A percentile compares a stretch with the other conserved stretches of the same genome.
Evolutionary conservation across 176 grass and related monocot species (phyloP).

Genomic region (Oryza coarctata): DNA sequence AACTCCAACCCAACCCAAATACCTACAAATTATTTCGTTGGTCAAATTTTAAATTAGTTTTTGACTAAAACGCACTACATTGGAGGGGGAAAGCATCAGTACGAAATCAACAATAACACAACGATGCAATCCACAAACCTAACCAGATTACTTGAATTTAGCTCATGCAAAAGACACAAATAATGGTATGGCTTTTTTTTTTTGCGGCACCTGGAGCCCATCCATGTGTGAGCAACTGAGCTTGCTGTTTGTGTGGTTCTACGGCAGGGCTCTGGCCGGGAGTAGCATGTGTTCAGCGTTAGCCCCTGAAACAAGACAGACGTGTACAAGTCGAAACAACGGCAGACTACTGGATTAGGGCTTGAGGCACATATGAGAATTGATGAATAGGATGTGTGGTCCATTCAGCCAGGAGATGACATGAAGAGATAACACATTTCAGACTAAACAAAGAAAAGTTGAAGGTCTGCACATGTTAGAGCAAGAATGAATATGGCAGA

Average conservation of each 20-base stretch:
- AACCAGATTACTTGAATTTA: not conserved
- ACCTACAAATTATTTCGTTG: not conserved
- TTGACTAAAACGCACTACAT: not conserved
- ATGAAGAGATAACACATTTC: slow-evolving; percentile 8
- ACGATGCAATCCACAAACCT: not conserved
- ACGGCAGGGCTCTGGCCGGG: not conserved
- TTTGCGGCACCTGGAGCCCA: slow-evolving; percentile 49
- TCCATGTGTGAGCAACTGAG: slow-evolving; percentile 52
- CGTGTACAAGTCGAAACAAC: not conserved
- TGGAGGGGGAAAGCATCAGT: not conserved
- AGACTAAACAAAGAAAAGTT: slow-evolving; percentile 9
- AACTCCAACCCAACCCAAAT: not conserved
- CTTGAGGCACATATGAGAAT: not conserved
- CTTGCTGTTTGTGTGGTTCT: slow-evolving; percentile 17
- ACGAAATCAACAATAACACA: not conserved
- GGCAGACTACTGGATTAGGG: slow-evolving; percentile 19
- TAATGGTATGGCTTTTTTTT: slow-evolving; percentile 23
- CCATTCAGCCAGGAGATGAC: slow-evolving; percentile 28
- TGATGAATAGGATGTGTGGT: not conserved
- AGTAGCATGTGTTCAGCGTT: slow-evolving; percentile 48
- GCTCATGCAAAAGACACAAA: not conserved
- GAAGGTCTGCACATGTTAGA: not conserved
- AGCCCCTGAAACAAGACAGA: slow-evolving; percentile 34
- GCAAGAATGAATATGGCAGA: slow-evolving; percentile 1
- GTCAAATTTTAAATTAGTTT: not conserved